These are phyloP conservation scores for Xanthoconium stramineum DNA, from an alignment of 768 basidiomycete genomes.

Conservation along the genomic window DNA sequence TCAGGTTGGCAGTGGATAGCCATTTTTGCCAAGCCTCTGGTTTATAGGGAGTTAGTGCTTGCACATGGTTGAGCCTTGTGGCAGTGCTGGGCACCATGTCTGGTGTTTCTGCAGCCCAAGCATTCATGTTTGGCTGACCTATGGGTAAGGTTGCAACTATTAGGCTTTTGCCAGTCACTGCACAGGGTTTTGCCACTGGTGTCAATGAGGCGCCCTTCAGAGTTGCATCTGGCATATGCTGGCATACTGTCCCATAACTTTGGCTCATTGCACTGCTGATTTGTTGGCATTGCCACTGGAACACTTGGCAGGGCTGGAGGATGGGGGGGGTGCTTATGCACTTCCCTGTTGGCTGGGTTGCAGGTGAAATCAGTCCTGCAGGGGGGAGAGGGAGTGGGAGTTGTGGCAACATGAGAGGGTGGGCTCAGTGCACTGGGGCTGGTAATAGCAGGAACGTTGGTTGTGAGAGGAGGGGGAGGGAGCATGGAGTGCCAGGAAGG, in stretches of 20 bases:
- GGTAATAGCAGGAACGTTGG: too few relatives aligned
- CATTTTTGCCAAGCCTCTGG: background rate
- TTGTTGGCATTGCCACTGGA: too few relatives aligned
- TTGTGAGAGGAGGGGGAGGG: too few relatives aligned
- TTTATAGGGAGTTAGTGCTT: background rate
- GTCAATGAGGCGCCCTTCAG: background rate
- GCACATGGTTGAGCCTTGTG: background rate
- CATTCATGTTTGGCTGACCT: background rate
- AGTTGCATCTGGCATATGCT: rapidly evolving
- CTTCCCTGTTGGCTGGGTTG: too few relatives aligned
- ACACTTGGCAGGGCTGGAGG: too few relatives aligned
- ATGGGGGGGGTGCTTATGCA: too few relatives aligned
- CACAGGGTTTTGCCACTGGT: rapidly evolving
- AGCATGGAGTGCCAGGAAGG: too few relatives aligned
- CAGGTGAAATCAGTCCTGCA: too few relatives aligned
- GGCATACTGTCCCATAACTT: background rate
- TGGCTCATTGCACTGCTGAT: background rate
- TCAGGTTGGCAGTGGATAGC: background rate
- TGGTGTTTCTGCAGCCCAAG: background rate
- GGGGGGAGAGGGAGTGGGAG: too few relatives aligned
- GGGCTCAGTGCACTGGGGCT: too few relatives aligned
- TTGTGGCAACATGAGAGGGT: too few relatives aligned
- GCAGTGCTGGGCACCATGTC: background rate
- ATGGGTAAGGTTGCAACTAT: background rate
- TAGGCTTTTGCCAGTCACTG: background rate